Base-by-base conservation (phyloP, 2,329 filamentous ascomycete genomes). In the Aspergillus bombycis region DNA sequence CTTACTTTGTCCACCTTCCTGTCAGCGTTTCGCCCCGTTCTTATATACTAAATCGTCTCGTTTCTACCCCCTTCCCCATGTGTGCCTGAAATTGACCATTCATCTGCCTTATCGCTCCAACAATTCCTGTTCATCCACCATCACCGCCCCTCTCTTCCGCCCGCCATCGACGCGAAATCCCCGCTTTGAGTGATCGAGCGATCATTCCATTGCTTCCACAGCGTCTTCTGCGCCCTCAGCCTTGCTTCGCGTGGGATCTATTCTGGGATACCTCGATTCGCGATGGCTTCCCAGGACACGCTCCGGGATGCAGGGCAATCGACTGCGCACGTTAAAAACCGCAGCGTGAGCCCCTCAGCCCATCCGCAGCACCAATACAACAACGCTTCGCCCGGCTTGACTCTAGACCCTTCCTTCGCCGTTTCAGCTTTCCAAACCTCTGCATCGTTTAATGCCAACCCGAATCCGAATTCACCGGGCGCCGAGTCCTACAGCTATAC, bases 311-410 rank as follows among this genome's bases (percentile, higher is more conserved):
- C 78, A 66, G 78, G 75, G 61, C 74, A 75, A 66, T 79, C 78
- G 58, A 69, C 75, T 56, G 73, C 67, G 53, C 73, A 74, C 61
- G 71, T 75, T 70, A 75, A 77, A 64, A 75, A 71, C 72, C 78
- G 77, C 66, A 77, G 76, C 65, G 72, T 80, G 71, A 82, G 80
- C 73, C 78, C 77, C 60, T 80, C 79, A 56, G 71, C 75, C 52
- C 79, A 79, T 69, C 74, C 72, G 56, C 78, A 79, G 57, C 78
- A 79, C n/a, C 72, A 72, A 43, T 80, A 77, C 70, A 74, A 78
- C 38, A 72, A 78, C 60, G 69, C 70, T 38, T 67, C 71, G 53
- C 58, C 72, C 28, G 67, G 75, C 11, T 70, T 78, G 60, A 74
- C 73, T 56, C 63, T 81, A 48, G 76, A 80, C 64, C 71, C 77